Conservation (phyloP, 2,329 filamentous ascomycete species). For the Phyllosticta paracitricarpa region DNA sequence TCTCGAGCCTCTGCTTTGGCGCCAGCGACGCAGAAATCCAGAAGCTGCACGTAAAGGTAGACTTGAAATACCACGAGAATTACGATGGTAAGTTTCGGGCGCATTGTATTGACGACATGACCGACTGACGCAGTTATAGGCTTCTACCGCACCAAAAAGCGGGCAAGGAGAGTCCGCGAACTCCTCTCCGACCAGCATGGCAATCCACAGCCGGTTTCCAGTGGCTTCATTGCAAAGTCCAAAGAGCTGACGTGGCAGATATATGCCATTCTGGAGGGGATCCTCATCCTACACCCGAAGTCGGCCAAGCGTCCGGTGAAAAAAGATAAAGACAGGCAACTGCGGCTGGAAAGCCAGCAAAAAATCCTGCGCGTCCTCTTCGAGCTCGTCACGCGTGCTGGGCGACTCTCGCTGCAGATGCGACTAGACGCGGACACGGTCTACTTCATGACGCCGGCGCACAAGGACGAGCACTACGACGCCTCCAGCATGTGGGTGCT, state of each 20-base stretch:
- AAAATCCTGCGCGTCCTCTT: neutral
- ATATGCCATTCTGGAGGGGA: neutral
- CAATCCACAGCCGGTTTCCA: neutral
- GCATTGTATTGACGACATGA: neutral
- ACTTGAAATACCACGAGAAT: neutral
- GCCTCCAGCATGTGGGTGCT: neutral
- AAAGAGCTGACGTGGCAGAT: slow-evolving; percentile 4
- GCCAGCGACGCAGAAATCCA: neutral
- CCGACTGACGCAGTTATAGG: neutral
- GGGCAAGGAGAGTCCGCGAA: neutral
- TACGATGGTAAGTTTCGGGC: slow-evolving; percentile 1
- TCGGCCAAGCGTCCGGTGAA: too few relatives aligned
- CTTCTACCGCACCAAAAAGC: neutral
- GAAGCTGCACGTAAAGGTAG: neutral
- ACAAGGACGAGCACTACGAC: neutral
- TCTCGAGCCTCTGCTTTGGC: slow-evolving; percentile 5
- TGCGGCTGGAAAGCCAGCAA: neutral
- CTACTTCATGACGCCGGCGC: neutral
- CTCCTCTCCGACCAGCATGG: neutral
- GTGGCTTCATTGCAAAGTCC: neutral
- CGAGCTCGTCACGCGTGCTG: neutral
- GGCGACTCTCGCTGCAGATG: slow-evolving; percentile 1
- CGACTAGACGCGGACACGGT: neutral
- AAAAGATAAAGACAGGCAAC: neutral
- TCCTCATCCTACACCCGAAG: neutral